Percentiles rank a stretch among this genome's conserved stretches.
These are phyloP conservation scores for Fusarium sp. DNA, from an alignment of 2,329 filamentous ascomycete species.

Conservation along the genomic window DNA sequence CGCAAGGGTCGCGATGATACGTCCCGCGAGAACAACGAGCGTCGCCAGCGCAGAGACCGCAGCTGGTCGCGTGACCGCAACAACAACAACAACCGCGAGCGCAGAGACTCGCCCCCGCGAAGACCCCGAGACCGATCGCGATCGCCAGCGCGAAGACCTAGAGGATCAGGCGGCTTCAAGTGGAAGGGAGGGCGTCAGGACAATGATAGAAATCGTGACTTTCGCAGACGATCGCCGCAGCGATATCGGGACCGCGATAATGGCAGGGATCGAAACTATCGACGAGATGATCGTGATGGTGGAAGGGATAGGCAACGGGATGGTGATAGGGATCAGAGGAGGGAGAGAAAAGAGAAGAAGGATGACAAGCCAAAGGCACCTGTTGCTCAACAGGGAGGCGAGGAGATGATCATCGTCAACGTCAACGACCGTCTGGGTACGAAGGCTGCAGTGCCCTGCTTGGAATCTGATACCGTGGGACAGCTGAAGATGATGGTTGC, in stretches of 20 bases:
- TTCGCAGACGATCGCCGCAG: conserved; percentile 40
- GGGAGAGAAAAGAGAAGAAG: conserved; percentile 48
- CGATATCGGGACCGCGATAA: conserved; percentile 33
- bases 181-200: conserved; percentile 44
- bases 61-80: conserved; percentile 26
- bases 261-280: conserved; percentile 36
- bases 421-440: conserved; percentile 96
- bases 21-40: conserved; percentile 13
- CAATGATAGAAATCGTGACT: conserved; percentile 38
- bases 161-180: conserved; percentile 42
- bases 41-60: conserved; percentile 24
- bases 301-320: conserved; percentile 27
- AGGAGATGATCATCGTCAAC: conserved; percentile 93
- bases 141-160: conserved; percentile 35
- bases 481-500: conserved; percentile 94
- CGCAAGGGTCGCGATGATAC: conserved; percentile 8
- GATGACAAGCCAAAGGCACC: conserved; percentile 53
- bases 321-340: conserved; percentile 43
- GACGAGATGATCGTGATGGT: conserved; percentile 39
- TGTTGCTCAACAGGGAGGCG: conserved; percentile 52
- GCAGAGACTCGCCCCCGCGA: conserved; percentile 30
- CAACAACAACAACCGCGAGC: conserved; percentile 25
- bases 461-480: conserved; percentile 84
- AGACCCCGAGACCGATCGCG: conserved; percentile 41
- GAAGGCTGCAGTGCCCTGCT: conserved; percentile 92